These are phyloP conservation scores for Pistacia vera DNA, from an alignment of 345 rosid species.

Conservation along the genomic window DNA sequence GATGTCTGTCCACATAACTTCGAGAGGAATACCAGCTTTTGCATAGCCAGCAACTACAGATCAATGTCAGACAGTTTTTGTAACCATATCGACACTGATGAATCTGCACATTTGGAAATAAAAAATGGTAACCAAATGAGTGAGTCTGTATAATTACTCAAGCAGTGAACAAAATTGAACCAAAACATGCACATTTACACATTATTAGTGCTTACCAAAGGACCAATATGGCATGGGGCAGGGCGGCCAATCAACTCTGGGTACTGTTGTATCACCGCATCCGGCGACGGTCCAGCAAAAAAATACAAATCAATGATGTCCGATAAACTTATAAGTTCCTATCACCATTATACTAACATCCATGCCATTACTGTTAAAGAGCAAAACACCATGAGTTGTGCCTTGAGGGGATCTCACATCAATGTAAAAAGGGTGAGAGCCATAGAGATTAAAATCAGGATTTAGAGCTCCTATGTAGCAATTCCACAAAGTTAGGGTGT, in stretches of 20 bases:
- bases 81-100: constrained; percentile 53
- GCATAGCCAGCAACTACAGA: constrained; percentile 45
- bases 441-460: no score
- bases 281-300: constrained; percentile 46
- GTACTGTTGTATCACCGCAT: constrained; percentile 43
- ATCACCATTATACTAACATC: constrained; percentile 44
- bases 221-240: constrained; percentile 63
- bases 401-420: no score
- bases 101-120: constrained; percentile 24
- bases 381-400: constrained; percentile 26
- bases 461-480: no score
- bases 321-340: constrained; percentile 45
- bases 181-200: no score
- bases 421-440: no score
- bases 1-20: constrained; percentile 57
- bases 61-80: constrained; percentile 41
- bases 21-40: constrained; percentile 48
- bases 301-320: constrained; percentile 42
- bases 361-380: constrained; percentile 57
- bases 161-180: background rate
- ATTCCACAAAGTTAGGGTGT: no score
- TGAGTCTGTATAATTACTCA: no score
- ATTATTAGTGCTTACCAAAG: constrained; percentile 27
- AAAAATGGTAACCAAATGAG: background rate
- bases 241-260: constrained; percentile 49